These are phyloP conservation scores for Pythium chondricola DNA, from an alignment of 352 stramenopile genomes.

Conservation along the genomic window DNA sequence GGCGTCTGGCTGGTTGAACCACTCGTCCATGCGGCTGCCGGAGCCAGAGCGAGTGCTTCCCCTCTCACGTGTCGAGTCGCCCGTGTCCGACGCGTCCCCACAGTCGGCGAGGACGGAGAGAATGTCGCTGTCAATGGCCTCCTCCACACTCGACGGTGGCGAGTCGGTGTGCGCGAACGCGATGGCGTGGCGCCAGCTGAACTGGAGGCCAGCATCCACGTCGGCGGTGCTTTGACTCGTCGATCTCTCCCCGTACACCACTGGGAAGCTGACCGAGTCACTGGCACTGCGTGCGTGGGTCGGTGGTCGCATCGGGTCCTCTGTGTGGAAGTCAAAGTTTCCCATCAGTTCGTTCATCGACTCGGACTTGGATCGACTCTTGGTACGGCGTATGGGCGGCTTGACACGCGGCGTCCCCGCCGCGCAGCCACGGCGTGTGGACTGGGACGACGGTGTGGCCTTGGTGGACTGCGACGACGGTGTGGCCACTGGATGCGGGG, in stretches of 20 bases:
- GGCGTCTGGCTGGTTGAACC: conserved; percentile 21
- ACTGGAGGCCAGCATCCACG: conserved; percentile 7
- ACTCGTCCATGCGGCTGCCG: conserved; percentile 6
- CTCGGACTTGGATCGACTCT: conserved; percentile 59
- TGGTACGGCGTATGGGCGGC: conserved; percentile 22
- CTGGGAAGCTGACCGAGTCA: conserved; percentile 21
- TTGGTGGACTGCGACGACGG: not conserved
- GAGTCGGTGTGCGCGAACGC: conserved; percentile 16
- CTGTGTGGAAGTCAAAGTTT: conserved; percentile 21
- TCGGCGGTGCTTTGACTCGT: too few relatives aligned
- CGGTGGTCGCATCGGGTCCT: conserved; percentile 20
- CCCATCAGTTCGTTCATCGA: conserved; percentile 32
- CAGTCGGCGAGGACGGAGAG: conserved; percentile 58
- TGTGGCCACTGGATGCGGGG: not conserved
- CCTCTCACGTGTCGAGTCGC: conserved; percentile 18
- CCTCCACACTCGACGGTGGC: conserved; percentile 43
- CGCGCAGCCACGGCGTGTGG: conserved; percentile 27
- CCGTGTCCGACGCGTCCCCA: conserved; percentile 33
- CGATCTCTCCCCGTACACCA: not conserved
- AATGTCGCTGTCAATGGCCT: conserved; percentile 74
- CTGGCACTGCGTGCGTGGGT: conserved; percentile 29
- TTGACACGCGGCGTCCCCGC: conserved; percentile 32
- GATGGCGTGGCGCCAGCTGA: conserved; percentile 17
- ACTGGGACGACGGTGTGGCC: conserved; percentile 1
- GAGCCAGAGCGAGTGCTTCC: not conserved